Evolutionary conservation across 2,329 filamentous ascomycete genomes (phyloP).

Genomic region (Sordariomycetes sp.): DNA sequence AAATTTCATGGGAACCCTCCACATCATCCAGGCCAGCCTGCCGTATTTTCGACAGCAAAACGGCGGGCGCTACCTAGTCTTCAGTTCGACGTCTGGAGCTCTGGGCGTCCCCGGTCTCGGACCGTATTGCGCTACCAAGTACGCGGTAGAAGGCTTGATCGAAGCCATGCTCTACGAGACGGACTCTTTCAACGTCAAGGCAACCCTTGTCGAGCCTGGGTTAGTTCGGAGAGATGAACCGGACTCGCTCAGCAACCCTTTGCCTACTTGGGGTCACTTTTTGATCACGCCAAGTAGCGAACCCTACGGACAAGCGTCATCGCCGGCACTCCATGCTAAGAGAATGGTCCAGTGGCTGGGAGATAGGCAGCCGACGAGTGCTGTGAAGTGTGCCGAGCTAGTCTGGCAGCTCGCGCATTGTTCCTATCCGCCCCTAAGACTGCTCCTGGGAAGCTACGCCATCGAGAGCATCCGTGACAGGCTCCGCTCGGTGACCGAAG

Average conservation of each 20-base stretch:
- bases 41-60: conserved; percentile 73
- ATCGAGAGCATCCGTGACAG: conserved; percentile 92
- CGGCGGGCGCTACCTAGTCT: conserved; percentile 78
- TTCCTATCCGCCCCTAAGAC: conserved; percentile 74
- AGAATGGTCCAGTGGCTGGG: conserved; percentile 91
- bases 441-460: conserved; percentile 85
- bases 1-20: conserved; percentile 89
- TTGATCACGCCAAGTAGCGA: conserved; percentile 75
- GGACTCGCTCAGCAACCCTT: conserved; percentile 35
- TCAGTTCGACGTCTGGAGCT: conserved; percentile 83
- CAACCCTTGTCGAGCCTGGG: conserved; percentile 83
- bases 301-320: conserved; percentile 63
- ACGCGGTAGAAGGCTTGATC: conserved; percentile 88
- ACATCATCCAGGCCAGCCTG: conserved; percentile 81
- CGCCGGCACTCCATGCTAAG: conserved; percentile 77
- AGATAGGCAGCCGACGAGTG: conserved; percentile 83
- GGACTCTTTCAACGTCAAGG: conserved; percentile 82
- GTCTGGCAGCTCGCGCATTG: conserved; percentile 94
- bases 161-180: conserved; percentile 96
- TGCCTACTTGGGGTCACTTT: conserved; percentile 85
- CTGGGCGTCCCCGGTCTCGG: conserved; percentile 88
- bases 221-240: conserved; percentile 79
- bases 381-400: conserved; percentile 82
- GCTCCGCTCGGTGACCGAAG: conserved; percentile 81
- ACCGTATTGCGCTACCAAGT: conserved; percentile 93